phyloP scores from a whole-genome alignment of 2,329 filamentous ascomycete species.

The Pseudovirgaria hyperparasitica region DNA sequence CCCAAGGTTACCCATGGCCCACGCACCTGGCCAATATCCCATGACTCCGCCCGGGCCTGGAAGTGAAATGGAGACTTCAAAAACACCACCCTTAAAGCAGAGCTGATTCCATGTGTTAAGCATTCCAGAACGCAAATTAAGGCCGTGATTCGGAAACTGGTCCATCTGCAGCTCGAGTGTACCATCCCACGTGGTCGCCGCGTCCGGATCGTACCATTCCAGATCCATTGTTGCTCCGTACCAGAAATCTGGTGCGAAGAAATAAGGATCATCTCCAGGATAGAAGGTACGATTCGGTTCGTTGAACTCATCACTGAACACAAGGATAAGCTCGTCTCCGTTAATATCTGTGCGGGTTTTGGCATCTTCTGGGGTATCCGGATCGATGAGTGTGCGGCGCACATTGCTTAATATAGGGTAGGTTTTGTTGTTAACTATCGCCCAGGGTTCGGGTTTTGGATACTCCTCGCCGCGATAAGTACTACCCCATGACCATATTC shows the following conservation, averaged over 20 bases:
- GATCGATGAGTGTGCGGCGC: slow-evolving; percentile 36
- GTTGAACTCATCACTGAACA: slow-evolving; percentile 47
- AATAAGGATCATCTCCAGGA: slow-evolving; percentile 44
- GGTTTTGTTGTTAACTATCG: slow-evolving; percentile 32
- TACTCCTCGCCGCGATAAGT: slow-evolving; percentile 21
- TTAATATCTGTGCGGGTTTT: slow-evolving; percentile 33
- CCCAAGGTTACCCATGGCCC: slow-evolving; percentile 63
- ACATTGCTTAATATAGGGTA: slow-evolving; percentile 38
- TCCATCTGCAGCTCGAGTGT: slow-evolving; percentile 45
- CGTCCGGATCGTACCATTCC: slow-evolving; percentile 41
- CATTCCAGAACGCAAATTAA: slow-evolving; percentile 62
- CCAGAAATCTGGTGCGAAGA: slow-evolving; percentile 40
- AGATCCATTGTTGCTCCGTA: slow-evolving; percentile 40
- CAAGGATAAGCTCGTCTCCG: slow-evolving; percentile 33
- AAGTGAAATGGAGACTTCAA: slow-evolving; percentile 59
- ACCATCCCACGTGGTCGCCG: slow-evolving; percentile 36
- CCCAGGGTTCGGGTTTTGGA: slow-evolving; percentile 24
- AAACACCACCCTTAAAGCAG: slow-evolving; percentile 57
- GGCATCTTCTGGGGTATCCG: slow-evolving; percentile 35
- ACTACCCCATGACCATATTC: slow-evolving; percentile 26
- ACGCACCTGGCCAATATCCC: slow-evolving; percentile 66
- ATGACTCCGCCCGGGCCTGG: slow-evolving; percentile 53
- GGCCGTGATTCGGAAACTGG: slow-evolving; percentile 49
- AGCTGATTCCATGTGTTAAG: slow-evolving; percentile 62
- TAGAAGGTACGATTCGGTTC: slow-evolving; percentile 40